These are phyloP conservation scores for Stenogyne calaminthoides DNA, from an alignment of 305 asterid species.

Conservation along the genomic window DNA sequence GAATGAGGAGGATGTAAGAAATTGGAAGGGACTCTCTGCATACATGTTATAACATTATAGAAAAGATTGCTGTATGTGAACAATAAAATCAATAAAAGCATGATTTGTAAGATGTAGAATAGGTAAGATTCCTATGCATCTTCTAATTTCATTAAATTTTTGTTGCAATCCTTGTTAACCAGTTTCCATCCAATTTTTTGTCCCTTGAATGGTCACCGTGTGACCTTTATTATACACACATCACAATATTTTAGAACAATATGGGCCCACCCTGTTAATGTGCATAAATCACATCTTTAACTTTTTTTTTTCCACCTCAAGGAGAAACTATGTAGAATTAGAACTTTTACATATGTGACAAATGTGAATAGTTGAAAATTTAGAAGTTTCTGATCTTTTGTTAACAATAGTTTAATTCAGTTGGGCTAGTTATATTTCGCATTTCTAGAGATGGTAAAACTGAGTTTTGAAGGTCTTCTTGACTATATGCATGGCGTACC, in stretches of 20 bases:
- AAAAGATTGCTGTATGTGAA: background rate
- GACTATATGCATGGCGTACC: slow-evolving; percentile 3
- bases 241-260: background rate
- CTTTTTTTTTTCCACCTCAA: background rate
- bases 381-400: background rate
- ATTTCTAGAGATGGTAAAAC: background rate
- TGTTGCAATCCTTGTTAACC: background rate
- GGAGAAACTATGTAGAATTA: background rate
- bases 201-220: background rate
- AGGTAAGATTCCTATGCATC: background rate
- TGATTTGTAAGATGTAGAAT: background rate
- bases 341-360: background rate
- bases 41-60: background rate
- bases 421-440: background rate
- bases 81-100: background rate
- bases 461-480: background rate
- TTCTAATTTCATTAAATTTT: too few relatives aligned
- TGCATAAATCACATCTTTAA: background rate
- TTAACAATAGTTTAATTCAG: background rate
- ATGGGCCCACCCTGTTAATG: background rate
- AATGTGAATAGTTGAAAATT: background rate
- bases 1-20: background rate
- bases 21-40: background rate
- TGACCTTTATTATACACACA: background rate
- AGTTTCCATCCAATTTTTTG: background rate